Evolutionary conservation across 768 basidiomycete species (phyloP), one percentile per base, ranked within the genome.

Genomic region (Glaciozyma martinii): DNA sequence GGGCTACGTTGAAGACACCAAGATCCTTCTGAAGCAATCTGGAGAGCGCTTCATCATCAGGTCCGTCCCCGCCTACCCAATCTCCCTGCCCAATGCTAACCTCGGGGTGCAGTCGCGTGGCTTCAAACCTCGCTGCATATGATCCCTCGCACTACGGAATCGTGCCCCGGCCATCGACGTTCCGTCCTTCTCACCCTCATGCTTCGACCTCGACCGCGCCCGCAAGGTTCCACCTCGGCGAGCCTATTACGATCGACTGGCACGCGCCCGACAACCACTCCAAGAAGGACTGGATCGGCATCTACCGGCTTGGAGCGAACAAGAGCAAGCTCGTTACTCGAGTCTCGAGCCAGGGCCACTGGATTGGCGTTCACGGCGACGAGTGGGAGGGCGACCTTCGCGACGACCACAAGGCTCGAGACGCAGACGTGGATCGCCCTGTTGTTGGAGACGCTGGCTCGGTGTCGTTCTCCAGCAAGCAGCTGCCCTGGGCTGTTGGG

Each of bases 301-400:
- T 75, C 27, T 79, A 79, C 66, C 76, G 78, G 9, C 68, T 93
- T 59, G 92, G 89, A 37, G 91, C 91, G 0, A 95, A 93, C 76
- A 85, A 85, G 73, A 89, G 86, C 19, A 84, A 80, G 15, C 79
- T 86, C 25, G 84, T 98, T 50, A 99, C 95, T 10, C 84, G 85
- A 64, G 86, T 86, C 6, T 85, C 88, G 7, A 89, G 89, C 2
- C 78, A 87, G 72, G 94, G 94, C 37, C 85, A 87, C 81, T 99
- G 95, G 95, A 81, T 87, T 37, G 92, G 92, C 43, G 86, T 97
- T 30, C 86, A 90, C 70, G 83, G 85, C 63, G 87, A 91, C 68
- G 93, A 94, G 75, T 97, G 90, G 89, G 87, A 94, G 64, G 94
- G 91, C 2, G 87, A 94, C 75, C 78, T 83, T 27, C 88, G 87